phyloP scores from a whole-genome alignment of 1,284 basidiomycete genomes.

The Naganishia liquefaciens region DNA sequence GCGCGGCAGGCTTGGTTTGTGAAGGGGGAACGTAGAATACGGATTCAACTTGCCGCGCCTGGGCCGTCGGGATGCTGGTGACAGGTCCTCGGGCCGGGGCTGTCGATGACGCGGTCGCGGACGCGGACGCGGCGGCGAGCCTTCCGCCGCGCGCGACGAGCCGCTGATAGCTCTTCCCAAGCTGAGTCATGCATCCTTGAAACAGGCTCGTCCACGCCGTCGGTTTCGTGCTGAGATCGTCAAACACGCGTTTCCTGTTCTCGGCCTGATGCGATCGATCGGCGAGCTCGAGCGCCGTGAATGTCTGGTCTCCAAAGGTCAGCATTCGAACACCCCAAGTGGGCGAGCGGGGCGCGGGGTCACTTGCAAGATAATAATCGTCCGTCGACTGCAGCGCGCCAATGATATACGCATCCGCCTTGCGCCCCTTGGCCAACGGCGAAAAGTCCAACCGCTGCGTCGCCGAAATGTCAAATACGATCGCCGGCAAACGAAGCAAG shows the following conservation, averaged over 20 bases:
- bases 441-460: slow-evolving; percentile 35
- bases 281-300: slow-evolving; percentile 48
- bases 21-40: slow-evolving; percentile 20
- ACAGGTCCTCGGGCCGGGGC: neutral
- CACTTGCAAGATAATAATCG: slow-evolving; percentile 44
- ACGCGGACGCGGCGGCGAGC: slow-evolving; percentile 1
- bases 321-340: too few relatives aligned
- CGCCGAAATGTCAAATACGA: slow-evolving; percentile 33
- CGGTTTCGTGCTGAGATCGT: slow-evolving; percentile 67
- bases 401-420: slow-evolving; percentile 52
- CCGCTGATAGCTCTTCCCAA: slow-evolving; percentile 67
- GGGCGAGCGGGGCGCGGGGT: too few relatives aligned
- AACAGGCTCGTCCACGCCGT: slow-evolving; percentile 65
- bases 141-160: slow-evolving; percentile 59
- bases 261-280: slow-evolving; percentile 48
- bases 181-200: slow-evolving; percentile 62
- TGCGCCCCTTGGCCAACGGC: slow-evolving; percentile 26
- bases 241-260: slow-evolving; percentile 63
- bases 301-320: too few relatives aligned
- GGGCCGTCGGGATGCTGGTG: slow-evolving; percentile 17
- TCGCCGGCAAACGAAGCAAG: slow-evolving; percentile 28
- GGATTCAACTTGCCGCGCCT: slow-evolving; percentile 16
- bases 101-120: neutral
- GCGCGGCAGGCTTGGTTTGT: slow-evolving; percentile 15
- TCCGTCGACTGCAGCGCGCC: slow-evolving; percentile 59